Conservation (phyloP, 1,139 yeast genomes). For the Casaregolazyma suthepensis region DNA sequence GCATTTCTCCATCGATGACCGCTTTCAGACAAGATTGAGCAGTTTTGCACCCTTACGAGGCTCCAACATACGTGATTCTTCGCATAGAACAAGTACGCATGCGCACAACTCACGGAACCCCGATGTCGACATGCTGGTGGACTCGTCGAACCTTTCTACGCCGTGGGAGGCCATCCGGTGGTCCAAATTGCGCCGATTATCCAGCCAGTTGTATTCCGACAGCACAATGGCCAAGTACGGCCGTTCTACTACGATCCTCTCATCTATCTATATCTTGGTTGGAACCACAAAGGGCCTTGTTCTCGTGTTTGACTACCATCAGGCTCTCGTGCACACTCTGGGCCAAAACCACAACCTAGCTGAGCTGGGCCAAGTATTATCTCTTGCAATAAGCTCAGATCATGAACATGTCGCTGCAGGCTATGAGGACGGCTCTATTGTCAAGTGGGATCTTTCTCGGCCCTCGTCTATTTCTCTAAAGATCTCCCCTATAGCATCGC, state of each 20-base stretch:
- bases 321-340: slow-evolving; percentile 41
- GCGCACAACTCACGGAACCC: neutral
- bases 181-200: slow-evolving; percentile 40
- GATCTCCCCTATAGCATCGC: slow-evolving; percentile 33
- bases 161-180: slow-evolving; percentile 38
- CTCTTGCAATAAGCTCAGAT: slow-evolving; percentile 46
- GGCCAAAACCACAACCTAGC: slow-evolving; percentile 28
- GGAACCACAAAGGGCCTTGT: slow-evolving; percentile 60
- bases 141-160: slow-evolving; percentile 5
- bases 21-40: slow-evolving; percentile 28
- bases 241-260: slow-evolving; percentile 40
- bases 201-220: slow-evolving; percentile 36
- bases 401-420: slow-evolving; percentile 46
- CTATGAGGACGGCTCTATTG: slow-evolving; percentile 40
- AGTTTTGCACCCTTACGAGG: slow-evolving; percentile 11
- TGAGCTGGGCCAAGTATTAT: slow-evolving; percentile 40
- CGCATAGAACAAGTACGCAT: neutral
- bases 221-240: slow-evolving; percentile 43
- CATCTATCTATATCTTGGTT: slow-evolving; percentile 49
- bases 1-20: slow-evolving; percentile 19
- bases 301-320: slow-evolving; percentile 59
- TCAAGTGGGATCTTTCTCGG: slow-evolving; percentile 42
- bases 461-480: slow-evolving; percentile 29
- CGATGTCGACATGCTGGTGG: slow-evolving; percentile 2
- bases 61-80: neutral